Evolutionary conservation across 805 yeast genomes (phyloP), one percentile per base, ranked within the genome.

Genomic region (Priceomyces castillae): DNA sequence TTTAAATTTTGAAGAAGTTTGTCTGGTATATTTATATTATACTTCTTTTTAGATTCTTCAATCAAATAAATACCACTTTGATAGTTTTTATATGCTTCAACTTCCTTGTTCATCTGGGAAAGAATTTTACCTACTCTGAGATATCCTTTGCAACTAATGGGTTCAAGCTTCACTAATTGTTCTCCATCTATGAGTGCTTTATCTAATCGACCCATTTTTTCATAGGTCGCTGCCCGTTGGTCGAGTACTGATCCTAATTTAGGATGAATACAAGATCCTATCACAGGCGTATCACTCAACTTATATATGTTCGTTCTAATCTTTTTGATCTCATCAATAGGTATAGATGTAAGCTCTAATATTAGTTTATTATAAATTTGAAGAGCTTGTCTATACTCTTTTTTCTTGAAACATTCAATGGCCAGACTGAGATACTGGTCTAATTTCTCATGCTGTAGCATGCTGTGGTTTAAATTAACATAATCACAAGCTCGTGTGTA

Each of bases 131-230:
- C 68, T 3, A 59, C 55, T 28, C 82, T 51, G 30, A 78, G 56
- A 48, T 77, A 76, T 1, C 79, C 80, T 52, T 75, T 77, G 54
- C 78, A 73, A 14, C 74, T 64, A 19, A 69, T 50, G 0, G 80
- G 80, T 28, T 75, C 77, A 2, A 64, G 15, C 11, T 47, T 46
- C 3, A 71, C 52, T 34, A 74, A 48, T 28, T 42, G 48, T 23
- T 59, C 50, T 0, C 73, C 73, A 43, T 76, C 80, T 19, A 47
- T 45, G 22, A 67, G 56, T 0, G 80, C 76, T 7, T 50, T 47
- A 0, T 51, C 53, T 3, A 57, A 39, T 12, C 60, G 53, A 3
- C 57, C 54, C 40, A 76, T 46, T 46, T 74, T 76, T 45, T 74
- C 76, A 52, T 57, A 65, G 1, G 78, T 67, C 2, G 82, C 82